Evolutionary conservation across 1,284 basidiomycete species (phyloP), one percentile per base, ranked within the genome.

Genomic region (Ganoderma lingzhi): DNA sequence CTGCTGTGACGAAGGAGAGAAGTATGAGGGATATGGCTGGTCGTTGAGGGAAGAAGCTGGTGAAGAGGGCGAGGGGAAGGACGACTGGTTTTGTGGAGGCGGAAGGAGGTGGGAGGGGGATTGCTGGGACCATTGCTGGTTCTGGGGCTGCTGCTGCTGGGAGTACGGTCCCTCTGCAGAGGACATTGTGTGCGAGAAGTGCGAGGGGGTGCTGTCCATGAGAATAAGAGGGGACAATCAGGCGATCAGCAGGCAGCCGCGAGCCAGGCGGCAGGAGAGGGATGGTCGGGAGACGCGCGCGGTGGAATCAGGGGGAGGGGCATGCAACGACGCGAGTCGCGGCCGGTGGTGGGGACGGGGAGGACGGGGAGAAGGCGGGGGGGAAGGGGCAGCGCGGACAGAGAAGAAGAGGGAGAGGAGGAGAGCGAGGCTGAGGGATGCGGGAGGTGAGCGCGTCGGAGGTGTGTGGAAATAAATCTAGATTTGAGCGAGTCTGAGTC

Each of bases 51-150:
- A 75, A 48, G 77, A 73, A 60, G 80, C 77, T 23, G 81, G 79
- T n/a, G 81, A 78, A 17, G 80, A 77, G n/a, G 81, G 80, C 1
- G 81, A 81, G 23, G 81, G 78, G 59, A 79, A 82, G 53, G 80
- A 78, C 35, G 79, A 79, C 64, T 79, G 77, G 62, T 74, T 75
- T 68, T 78, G 78, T 23, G 73, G 69, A n/a, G 80, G 76, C 28
- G 78, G 78, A 14, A 82, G 75, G 58, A 81, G 80, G 64, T 80
- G 79, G 62, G 71, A 63, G 61, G 77, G 76, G 45, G 77, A 65
- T 66, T 76, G 76, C 45, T 74, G 76, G 28, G 75, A 78, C 75
- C 74, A 75, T 67, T 77, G 78, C 64, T 79, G 79, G 62, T 76
- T 76, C 59, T 67, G 70, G 30, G 63, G 48, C 30, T 77, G 79